Evolutionary conservation across 768 basidiomycete species (phyloP).

Genomic region (Mycena haematopus): DNA sequence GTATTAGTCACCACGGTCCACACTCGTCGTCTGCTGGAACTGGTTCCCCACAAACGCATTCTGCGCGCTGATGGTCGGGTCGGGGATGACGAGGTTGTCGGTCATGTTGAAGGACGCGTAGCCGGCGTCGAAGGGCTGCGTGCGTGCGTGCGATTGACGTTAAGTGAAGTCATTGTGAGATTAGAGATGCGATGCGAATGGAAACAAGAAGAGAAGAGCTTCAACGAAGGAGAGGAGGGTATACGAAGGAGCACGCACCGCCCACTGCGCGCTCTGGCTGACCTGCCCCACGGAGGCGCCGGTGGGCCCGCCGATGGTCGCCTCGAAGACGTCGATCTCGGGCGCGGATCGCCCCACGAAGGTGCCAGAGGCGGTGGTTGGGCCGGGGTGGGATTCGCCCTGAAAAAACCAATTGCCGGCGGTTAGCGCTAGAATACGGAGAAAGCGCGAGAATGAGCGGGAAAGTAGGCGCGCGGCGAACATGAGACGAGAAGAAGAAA

Average conservation of each 20-base stretch:
- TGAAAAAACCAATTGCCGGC: too few relatives aligned
- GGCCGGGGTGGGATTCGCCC: conserved; percentile 84
- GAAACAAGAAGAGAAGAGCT: not conserved
- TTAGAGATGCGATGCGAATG: too few relatives aligned
- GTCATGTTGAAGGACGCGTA: too few relatives aligned
- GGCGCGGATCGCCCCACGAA: too few relatives aligned
- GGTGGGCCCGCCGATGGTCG: conserved; percentile 53
- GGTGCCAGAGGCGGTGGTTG: conserved; percentile 71
- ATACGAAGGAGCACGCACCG: too few relatives aligned
- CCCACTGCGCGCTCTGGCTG: too few relatives aligned
- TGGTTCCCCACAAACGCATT: conserved; percentile 73
- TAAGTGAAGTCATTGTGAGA: conserved; percentile 1
- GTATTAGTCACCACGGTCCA: conserved; percentile 72
- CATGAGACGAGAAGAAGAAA: not conserved
- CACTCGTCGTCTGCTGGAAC: conserved; percentile 83
- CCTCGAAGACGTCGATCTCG: conserved; percentile 93
- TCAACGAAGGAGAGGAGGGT: too few relatives aligned
- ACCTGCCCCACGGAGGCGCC: conserved; percentile 60
- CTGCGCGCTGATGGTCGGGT: too few relatives aligned
- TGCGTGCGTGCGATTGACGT: not conserved
- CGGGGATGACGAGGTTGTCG: too few relatives aligned
- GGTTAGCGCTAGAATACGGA: too few relatives aligned
- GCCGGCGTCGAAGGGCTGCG: too few relatives aligned
- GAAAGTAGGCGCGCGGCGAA: not conserved
- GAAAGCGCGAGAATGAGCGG: not conserved